Evolutionary conservation across 2,329 filamentous ascomycete species (phyloP).

Genomic region (Alternaria alternata): DNA sequence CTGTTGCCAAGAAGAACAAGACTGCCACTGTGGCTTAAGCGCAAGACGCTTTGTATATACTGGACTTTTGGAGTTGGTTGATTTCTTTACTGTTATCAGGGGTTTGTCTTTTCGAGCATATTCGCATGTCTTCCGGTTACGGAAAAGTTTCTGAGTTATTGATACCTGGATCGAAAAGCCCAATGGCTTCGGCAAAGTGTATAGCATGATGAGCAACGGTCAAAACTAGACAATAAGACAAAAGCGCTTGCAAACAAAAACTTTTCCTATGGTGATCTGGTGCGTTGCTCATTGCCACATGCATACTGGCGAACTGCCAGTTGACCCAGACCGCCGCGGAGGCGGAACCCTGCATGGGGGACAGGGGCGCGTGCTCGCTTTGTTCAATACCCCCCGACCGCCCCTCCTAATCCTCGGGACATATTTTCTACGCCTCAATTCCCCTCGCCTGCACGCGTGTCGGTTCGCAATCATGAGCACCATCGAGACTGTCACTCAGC

Average conservation of each 20-base stretch:
- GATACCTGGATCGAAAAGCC: slow-evolving; percentile 38
- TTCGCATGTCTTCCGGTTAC: slow-evolving; percentile 39
- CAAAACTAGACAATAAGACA: slow-evolving; percentile 8
- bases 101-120: slow-evolving; percentile 27
- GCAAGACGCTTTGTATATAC: slow-evolving; percentile 16
- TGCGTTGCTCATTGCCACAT: neutral
- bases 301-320: neutral
- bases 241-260: neutral
- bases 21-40: slow-evolving; percentile 53
- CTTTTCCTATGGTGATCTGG: neutral
- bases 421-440: slow-evolving; percentile 11
- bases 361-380: slow-evolving; percentile 6
- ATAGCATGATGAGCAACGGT: slow-evolving; percentile 10
- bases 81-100: slow-evolving; percentile 25
- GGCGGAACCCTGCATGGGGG: slow-evolving; percentile 13
- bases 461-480: slow-evolving; percentile 42
- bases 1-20: slow-evolving; percentile 60
- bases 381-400: slow-evolving; percentile 11
- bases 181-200: slow-evolving; percentile 5
- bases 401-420: slow-evolving; percentile 3
- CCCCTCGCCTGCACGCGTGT: neutral
- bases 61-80: slow-evolving; percentile 31
- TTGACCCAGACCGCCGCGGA: slow-evolving; percentile 3
- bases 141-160: slow-evolving; percentile 47
- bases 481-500: slow-evolving; percentile 42